Base-by-base conservation (phyloP, 1,284 basidiomycete species). In the Puccinia novopanici region DNA sequence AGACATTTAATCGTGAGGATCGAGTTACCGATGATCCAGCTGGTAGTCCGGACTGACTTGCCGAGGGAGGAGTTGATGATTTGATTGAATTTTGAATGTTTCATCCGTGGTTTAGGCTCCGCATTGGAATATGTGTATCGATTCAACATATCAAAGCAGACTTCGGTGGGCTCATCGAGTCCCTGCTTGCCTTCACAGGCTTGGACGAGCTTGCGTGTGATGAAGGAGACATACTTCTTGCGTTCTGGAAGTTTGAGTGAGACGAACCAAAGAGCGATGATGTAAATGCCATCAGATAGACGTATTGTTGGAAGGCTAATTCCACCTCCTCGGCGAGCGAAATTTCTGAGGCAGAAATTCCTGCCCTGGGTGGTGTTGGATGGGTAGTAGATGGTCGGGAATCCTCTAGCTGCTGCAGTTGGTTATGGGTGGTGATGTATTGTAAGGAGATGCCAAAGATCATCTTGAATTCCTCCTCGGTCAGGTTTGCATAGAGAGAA, bases 81-180 rank as follows among this genome's bases (percentile, higher is more conserved):
- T 87, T 87, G 80, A 89, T 86, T 82, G 88, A 85, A 63, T 94
- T 91, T 83, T 89, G 90, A 81, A 98, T 88, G 82, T 92, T 89
- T 0, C 57, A 89, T 89, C 0, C 93, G 90, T 0, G 95, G 94
- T 72, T 93, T 91, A 0, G 96, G 93, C 84, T 98, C 94, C 17
- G 94, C 94, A 83, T 93, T 95, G 30, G 92, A 93, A 84, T 96
- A 98, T 0, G 96, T 92, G 85, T 97, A 98, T 22, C 97, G 89
- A 24, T 94, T 93, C 9, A 99, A 89, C 93, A 96, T 99, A 86
- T 99, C 97, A 84, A 99, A 96, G 85, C 94, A 97, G 30, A 98
- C 95, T 86, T 98, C 94, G 0, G 94, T 94, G 67, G 93, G 91
- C 83, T 94, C 94, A 84, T 98, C 95, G 1, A 97, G 88, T 57